Evolutionary conservation across 495 filamentous ascomycete species (phyloP).

Genomic region (Neurospora pannonica): DNA sequence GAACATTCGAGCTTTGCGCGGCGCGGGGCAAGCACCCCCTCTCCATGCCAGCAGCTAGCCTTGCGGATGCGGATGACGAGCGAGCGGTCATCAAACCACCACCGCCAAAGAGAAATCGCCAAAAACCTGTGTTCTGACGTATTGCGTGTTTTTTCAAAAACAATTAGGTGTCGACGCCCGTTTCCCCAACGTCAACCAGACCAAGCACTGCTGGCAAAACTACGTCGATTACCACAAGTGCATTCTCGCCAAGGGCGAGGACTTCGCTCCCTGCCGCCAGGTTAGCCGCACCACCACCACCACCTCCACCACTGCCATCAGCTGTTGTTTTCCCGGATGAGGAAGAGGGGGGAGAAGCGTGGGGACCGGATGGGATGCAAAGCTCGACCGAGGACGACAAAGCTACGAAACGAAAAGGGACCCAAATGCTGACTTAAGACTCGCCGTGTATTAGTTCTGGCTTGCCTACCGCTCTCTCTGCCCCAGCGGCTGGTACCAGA

Average conservation of each 20-base stretch:
- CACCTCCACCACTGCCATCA: neutral
- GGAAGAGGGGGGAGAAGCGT: slow-evolving; percentile 10
- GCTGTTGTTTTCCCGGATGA: slow-evolving; percentile 1
- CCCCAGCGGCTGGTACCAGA: slow-evolving; percentile 85
- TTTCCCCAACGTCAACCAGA: slow-evolving; percentile 97
- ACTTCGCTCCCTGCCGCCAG: slow-evolving; percentile 96
- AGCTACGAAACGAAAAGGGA: neutral
- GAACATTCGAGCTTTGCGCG: neutral
- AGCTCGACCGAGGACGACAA: neutral
- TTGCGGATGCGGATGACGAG: neutral
- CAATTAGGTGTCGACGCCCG: slow-evolving; percentile 89
- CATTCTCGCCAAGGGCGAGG: slow-evolving; percentile 95
- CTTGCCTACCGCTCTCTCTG: slow-evolving; percentile 93
- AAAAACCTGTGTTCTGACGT: neutral
- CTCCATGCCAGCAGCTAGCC: neutral
- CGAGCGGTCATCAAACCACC: slow-evolving; percentile 12
- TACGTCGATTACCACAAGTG: slow-evolving; percentile 99
- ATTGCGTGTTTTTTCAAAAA: neutral
- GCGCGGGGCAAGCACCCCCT: slow-evolving; percentile 5
- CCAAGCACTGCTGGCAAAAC: slow-evolving; percentile 93
- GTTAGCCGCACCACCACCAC: slow-evolving; percentile 37
- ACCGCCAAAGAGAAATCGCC: neutral
- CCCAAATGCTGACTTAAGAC: neutral
- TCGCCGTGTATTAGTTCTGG: slow-evolving; percentile 58
- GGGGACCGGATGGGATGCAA: neutral